Base-by-base conservation (phyloP, 176 grass and related monocot species). In the Carex pumila region DNA sequence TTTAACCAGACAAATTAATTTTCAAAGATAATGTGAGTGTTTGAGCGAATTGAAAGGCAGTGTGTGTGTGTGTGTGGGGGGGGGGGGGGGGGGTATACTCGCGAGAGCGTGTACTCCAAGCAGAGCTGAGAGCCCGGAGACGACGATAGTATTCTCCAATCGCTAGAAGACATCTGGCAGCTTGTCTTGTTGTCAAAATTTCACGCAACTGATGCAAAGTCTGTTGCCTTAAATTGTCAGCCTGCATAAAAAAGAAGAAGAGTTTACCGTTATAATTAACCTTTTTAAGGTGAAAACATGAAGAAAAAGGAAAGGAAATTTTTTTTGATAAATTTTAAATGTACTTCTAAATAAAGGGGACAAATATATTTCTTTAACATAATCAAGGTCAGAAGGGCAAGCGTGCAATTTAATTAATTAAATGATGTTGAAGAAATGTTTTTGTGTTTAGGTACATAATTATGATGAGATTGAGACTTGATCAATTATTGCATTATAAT, bases 111-210 rank as follows among this genome's bases (percentile, higher is more conserved):
- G 97, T 92, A 89, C 81, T 80, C 96, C 97, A 99, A 30, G 94
- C 89, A 55, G 88, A 94, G 85, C 97, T 96, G 78, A 99, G 97
- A 74, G 97, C 85, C 61, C 97, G 86, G 62, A 99, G 93, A 30
- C 93, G 93, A 41, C 88, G 84, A 62, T 92, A 87, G 60, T 99
- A 99, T 85, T 99, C 97, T 82, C 96, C 96, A 2, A 99, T 99
- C 8, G 93, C 86, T 64, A 99, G 85, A 65, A 99, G 89, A 70
- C 91, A 96, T 79, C 88, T 86, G 2, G 97, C 93, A 7, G 93
- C 85, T 78, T 99, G 97, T 32, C 80, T 74, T 36, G 85, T 88
- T 65, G 93, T 94, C 82, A 96, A 87, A 65, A 87, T 89, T 64
- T 87, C 82, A 30, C 88, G 93, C 77, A 96, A 85, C 73, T 94